A percentile compares a stretch with the other conserved stretches of the same genome.
phyloP scores from a whole-genome alignment of 192 early-diverging fungal genomes.

The Physocladia obscura region DNA sequence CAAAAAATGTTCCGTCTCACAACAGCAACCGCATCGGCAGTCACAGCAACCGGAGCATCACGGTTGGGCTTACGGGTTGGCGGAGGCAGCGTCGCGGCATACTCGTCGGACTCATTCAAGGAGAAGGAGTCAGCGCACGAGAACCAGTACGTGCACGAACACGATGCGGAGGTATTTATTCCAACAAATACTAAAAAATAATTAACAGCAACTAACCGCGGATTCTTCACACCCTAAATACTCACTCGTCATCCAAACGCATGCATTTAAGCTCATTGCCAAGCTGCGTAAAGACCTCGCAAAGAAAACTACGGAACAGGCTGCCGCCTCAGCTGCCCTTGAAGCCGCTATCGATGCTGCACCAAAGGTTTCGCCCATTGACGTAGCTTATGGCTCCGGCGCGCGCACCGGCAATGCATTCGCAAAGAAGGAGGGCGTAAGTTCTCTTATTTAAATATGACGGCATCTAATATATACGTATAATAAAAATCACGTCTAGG shows the following conservation, averaged over 20 bases:
- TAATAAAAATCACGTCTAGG: no score
- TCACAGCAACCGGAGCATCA: neutral
- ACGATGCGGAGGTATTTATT: constrained; percentile 19
- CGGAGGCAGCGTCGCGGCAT: neutral
- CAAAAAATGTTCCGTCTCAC: neutral
- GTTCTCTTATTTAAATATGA: no score
- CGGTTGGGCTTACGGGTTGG: neutral
- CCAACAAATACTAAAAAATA: neutral
- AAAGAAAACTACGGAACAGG: constrained; percentile 11
- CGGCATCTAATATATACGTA: no score
- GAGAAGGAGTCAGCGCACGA: constrained; percentile 13
- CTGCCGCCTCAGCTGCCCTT: constrained; percentile 22
- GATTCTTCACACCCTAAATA: neutral
- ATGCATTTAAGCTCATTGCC: neutral
- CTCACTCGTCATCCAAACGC: neutral
- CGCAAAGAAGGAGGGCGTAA: constrained; percentile 11
- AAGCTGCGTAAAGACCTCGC: constrained; percentile 21
- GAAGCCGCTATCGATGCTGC: constrained; percentile 25
- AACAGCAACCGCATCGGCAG: neutral
- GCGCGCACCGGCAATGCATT: neutral
- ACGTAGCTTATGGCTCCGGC: neutral
- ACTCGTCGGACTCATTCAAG: neutral
- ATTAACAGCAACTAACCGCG: no score
- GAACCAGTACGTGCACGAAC: constrained; percentile 19
- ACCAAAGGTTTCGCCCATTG: constrained; percentile 17